A percentile compares a stretch with the other conserved stretches of the same genome.
Evolutionary conservation across 1,284 basidiomycete genomes (phyloP).

Genomic region (Naganishia liquefaciens): DNA sequence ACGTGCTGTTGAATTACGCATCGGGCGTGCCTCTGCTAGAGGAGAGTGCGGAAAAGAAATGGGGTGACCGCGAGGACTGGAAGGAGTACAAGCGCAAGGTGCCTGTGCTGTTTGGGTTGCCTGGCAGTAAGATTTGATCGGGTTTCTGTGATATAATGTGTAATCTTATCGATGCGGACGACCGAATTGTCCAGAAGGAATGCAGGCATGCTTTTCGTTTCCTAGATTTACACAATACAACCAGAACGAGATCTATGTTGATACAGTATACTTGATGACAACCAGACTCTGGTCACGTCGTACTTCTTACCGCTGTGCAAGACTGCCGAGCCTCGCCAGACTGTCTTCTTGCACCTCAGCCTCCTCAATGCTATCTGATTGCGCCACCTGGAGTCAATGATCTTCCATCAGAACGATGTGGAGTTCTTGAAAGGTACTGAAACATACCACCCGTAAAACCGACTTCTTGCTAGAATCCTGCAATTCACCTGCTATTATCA

Average conservation of each 20-base stretch:
- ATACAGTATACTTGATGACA: not conserved
- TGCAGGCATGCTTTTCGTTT: not conserved
- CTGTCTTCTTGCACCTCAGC: constrained; percentile 49
- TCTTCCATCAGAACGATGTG: not conserved
- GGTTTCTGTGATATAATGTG: not conserved
- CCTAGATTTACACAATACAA: not conserved
- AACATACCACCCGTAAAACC: constrained; percentile 76
- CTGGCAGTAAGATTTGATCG: constrained; percentile 33
- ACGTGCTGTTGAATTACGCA: constrained; percentile 62
- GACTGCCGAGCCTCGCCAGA: constrained; percentile 32
- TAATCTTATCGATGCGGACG: too few species aligned
- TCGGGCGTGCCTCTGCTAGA: constrained; percentile 71
- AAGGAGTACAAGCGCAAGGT: constrained; percentile 62
- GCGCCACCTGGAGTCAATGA: constrained; percentile 50
- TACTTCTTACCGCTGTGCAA: constrained; percentile 15
- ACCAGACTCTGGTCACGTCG: too few species aligned
- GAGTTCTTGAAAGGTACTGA: not conserved
- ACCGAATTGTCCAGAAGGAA: not conserved
- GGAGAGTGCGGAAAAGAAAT: constrained; percentile 65
- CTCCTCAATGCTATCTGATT: constrained; percentile 58
- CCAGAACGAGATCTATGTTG: not conserved
- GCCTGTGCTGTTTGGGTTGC: constrained; percentile 41
- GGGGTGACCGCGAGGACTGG: constrained; percentile 66
- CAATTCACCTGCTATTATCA: constrained; percentile 96
- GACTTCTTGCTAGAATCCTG: constrained; percentile 99